phyloP scores from a whole-genome alignment of 805 yeast genomes.

The Starmerella etchellsii region DNA sequence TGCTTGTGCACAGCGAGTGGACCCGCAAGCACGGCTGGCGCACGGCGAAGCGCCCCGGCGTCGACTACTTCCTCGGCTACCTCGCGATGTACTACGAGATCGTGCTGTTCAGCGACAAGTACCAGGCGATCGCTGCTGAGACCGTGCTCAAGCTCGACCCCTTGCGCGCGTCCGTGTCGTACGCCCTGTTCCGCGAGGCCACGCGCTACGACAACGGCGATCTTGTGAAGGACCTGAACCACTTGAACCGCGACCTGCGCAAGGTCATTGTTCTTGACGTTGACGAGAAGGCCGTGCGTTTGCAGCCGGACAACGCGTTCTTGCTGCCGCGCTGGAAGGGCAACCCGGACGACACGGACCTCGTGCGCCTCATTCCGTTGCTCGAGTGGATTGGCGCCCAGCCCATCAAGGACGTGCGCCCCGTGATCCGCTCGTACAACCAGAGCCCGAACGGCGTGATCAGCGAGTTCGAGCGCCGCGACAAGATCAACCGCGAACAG shows the following conservation, averaged over 20 bases:
- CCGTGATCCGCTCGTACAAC: constrained; percentile 59
- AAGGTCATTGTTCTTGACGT: constrained; percentile 74
- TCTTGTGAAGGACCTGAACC: constrained; percentile 75
- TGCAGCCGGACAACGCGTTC: constrained; percentile 93
- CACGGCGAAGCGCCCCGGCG: constrained; percentile 97
- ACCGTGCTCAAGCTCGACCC: constrained; percentile 87
- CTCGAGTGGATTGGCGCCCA: constrained; percentile 90
- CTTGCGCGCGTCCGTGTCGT: constrained; percentile 73
- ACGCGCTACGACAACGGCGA: constrained; percentile 82
- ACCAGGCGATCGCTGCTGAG: constrained; percentile 72
- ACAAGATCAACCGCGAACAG: constrained; percentile 47
- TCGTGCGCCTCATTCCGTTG: constrained; percentile 76
- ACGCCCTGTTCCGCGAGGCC: constrained; percentile 81
- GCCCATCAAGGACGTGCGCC: constrained; percentile 76
- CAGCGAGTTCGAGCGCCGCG: constrained; percentile 71
- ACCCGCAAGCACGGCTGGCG: constrained; percentile 88
- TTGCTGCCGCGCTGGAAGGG: constrained; percentile 82
- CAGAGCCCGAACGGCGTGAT: constrained; percentile 51
- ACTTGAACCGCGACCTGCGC: constrained; percentile 78
- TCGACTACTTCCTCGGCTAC: constrained; percentile 90
- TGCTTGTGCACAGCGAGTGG: constrained; percentile 88
- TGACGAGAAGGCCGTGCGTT: constrained; percentile 51
- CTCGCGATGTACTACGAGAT: constrained; percentile 91
- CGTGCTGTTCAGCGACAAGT: constrained; percentile 76
- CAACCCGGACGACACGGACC: constrained; percentile 55